These are phyloP conservation scores for Westerdykella ornata DNA, from an alignment of 2,329 filamentous ascomycete genomes.

Conservation along the genomic window DNA sequence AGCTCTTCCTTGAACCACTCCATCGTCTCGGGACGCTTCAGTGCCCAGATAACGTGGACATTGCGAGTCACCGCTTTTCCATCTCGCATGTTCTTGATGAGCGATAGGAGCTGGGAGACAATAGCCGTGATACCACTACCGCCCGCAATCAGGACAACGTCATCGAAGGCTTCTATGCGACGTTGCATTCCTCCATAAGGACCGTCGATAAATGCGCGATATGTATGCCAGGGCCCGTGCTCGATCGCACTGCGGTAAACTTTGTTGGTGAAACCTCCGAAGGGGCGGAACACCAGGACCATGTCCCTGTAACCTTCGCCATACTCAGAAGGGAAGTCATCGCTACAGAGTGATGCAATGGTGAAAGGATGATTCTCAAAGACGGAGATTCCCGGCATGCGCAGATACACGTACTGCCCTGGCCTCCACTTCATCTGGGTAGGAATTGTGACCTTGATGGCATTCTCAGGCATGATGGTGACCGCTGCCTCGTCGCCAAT, in stretches of 20 bases:
- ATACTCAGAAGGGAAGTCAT: constrained; percentile 88
- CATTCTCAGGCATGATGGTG: constrained; percentile 82
- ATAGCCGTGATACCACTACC: constrained; percentile 92
- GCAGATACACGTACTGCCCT: constrained; percentile 88
- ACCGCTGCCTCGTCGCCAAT: constrained; percentile 89
- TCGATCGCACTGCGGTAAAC: constrained; percentile 77
- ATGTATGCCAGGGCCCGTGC: constrained; percentile 85
- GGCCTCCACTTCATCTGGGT: constrained; percentile 90
- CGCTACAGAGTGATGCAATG: constrained; percentile 83
- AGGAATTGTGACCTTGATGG: constrained; percentile 91
- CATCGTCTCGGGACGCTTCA: constrained; percentile 87
- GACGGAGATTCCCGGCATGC: constrained; percentile 85
- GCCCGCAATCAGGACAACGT: constrained; percentile 85
- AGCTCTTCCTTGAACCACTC: constrained; percentile 97
- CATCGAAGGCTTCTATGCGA: constrained; percentile 85
- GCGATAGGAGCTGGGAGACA: constrained; percentile 79
- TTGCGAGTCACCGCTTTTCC: constrained; percentile 88
- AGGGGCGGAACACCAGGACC: constrained; percentile 84
- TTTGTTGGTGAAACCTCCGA: constrained; percentile 79
- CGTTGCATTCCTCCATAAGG: constrained; percentile 93
- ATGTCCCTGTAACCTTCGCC: constrained; percentile 84
- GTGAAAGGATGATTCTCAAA: constrained; percentile 96
- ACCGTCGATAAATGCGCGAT: constrained; percentile 85
- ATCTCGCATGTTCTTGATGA: constrained; percentile 96
- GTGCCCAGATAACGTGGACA: constrained; percentile 87